These are phyloP conservation scores for Fusarium miscanthi DNA, from an alignment of 2,329 filamentous ascomycete species.

Conservation along the genomic window DNA sequence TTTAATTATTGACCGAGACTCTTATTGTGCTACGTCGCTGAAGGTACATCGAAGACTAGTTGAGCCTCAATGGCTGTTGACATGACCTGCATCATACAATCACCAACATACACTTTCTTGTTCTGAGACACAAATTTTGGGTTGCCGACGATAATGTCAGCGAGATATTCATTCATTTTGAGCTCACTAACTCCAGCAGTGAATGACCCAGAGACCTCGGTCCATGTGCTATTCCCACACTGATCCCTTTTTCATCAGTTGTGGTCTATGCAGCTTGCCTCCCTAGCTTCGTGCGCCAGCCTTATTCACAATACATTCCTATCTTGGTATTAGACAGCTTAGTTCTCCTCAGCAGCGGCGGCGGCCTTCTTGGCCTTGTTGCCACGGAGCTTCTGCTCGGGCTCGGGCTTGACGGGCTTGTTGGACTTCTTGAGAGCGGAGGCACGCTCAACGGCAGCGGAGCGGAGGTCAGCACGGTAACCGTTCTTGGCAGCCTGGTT, in stretches of 20 bases:
- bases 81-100: neutral
- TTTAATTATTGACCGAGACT: neutral
- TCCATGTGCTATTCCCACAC: slow-evolving; percentile 40
- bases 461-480: slow-evolving; percentile 85
- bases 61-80: neutral
- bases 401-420: slow-evolving; percentile 79
- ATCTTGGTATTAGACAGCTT: slow-evolving; percentile 36
- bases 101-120: slow-evolving; percentile 1
- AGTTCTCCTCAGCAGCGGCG: slow-evolving; percentile 55
- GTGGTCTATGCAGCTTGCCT: slow-evolving; percentile 38
- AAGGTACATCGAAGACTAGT: neutral
- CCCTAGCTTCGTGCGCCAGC: slow-evolving; percentile 35
- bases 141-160: slow-evolving; percentile 36
- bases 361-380: slow-evolving; percentile 81
- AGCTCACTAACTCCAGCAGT: slow-evolving; percentile 46
- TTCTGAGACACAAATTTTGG: slow-evolving; percentile 22
- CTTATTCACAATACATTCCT: slow-evolving; percentile 33
- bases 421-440: slow-evolving; percentile 86
- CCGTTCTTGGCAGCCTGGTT: slow-evolving; percentile 82
- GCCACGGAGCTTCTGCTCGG: slow-evolving; percentile 81
- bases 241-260: slow-evolving; percentile 38
- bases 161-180: slow-evolving; percentile 47
- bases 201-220: slow-evolving; percentile 44
- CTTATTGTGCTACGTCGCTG: neutral
- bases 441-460: slow-evolving; percentile 84